Evolutionary conservation across 1,139 yeast genomes (phyloP), one percentile per base, ranked within the genome.

Genomic region (Debaryomycetaceae sp.): DNA sequence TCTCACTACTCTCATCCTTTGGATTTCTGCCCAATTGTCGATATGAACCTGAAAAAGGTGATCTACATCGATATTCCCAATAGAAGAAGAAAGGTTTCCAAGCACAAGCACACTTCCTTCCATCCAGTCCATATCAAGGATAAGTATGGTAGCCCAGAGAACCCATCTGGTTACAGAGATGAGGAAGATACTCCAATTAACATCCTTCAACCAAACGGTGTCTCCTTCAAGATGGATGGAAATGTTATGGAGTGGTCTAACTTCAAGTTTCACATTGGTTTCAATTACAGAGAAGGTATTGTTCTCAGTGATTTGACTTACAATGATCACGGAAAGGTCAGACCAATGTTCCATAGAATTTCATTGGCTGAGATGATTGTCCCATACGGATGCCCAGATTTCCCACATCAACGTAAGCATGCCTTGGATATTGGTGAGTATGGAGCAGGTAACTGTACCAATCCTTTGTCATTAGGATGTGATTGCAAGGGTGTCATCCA

Each of bases 341-440:
- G 90, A 64, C 83, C 90, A 34, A 64, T 86, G 49, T 85, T 86
- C 76, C 89, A 86, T 70, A 76, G 95, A 66, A 75, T 86, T 56
- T 86, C 95, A 4, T 72, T 86, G 49, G 74, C 87, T 39, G 95
- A 86, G 68, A 85, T 86, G 93, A 83, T 86, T 66, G 95, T 86
- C 48, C 95, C 95, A 31, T 86, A 86, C 58, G 95, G 95, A 46
- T 74, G 76, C 49, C 95, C 95, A 45, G 85, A 81, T 52, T 83
- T 78, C 67, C 91, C 90, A 42, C 91, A 85, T 62, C 90, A 85
- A 60, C 78, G 95, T 70, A 86, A 86, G 64, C 95, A 86, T 56
- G 95, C 95, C 39, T 80, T 86, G 63, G 95, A 86, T 68, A 81
- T 86, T 56, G 95, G 95, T 60, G 95, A 86, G 66, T 85, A 85